phyloP scores from a whole-genome alignment of 31 red algal species.

The Asparagopsis taxiformis region DNA sequence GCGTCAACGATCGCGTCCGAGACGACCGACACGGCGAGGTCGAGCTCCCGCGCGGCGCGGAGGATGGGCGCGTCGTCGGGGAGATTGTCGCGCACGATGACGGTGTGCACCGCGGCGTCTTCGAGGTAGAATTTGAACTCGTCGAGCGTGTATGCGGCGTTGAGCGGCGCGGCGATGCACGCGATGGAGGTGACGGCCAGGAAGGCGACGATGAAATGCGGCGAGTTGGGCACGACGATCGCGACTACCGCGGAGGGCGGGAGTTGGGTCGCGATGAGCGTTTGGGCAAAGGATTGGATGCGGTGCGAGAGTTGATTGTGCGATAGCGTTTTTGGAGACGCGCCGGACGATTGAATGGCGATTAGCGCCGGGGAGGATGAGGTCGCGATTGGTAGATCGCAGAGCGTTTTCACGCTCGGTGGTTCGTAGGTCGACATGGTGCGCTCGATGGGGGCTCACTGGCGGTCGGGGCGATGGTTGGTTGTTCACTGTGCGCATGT shows the following conservation, averaged over 20 bases:
- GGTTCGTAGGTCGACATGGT: slow-evolving; percentile 31
- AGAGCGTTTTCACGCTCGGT: slow-evolving; percentile 17
- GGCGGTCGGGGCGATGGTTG: not conserved
- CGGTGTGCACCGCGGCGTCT: slow-evolving; percentile 63
- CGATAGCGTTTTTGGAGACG: slow-evolving; percentile 8
- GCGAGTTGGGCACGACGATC: slow-evolving; percentile 71
- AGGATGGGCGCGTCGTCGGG: slow-evolving; percentile 36
- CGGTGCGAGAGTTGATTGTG: slow-evolving; percentile 9
- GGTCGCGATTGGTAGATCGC: slow-evolving; percentile 21
- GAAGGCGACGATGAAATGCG: slow-evolving; percentile 76
- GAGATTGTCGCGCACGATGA: slow-evolving; percentile 28
- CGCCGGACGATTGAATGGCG: not conserved
- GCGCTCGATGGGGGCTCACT: not conserved
- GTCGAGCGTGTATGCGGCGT: slow-evolving; percentile 83
- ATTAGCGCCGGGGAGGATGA: slow-evolving; percentile 21
- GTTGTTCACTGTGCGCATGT: not conserved
- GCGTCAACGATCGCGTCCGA: slow-evolving; percentile 8
- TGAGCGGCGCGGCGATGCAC: slow-evolving; percentile 76
- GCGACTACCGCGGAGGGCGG: slow-evolving; percentile 49
- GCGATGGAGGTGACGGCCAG: slow-evolving; percentile 69
- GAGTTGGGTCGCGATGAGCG: not conserved
- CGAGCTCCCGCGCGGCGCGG: slow-evolving; percentile 31
- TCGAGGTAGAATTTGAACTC: slow-evolving; percentile 87
- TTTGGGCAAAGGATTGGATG: slow-evolving; percentile 10
- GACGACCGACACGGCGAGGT: slow-evolving; percentile 39